Evolutionary conservation across 2,329 filamentous ascomycete genomes (phyloP), one percentile per base, ranked within the genome.

Genomic region (Diaporthe helianthi): DNA sequence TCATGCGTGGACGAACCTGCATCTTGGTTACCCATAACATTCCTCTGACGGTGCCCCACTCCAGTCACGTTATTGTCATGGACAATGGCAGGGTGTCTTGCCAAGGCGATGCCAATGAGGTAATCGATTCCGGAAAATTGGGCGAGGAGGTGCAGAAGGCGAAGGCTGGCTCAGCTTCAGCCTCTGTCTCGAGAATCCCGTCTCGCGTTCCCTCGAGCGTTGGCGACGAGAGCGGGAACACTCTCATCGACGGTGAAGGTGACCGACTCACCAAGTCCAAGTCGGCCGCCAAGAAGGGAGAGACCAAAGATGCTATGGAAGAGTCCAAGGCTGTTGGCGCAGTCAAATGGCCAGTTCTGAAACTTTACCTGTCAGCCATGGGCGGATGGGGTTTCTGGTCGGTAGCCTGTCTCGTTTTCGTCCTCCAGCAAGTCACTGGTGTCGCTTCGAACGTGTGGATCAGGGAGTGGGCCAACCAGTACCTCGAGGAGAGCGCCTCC

Each of bases 331-430:
- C 93, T 9, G 89, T 87, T 54, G 96, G 96, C 33, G 91, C 94
- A 49, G 93, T 99, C 75, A 96, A 97, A 78, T 90, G 93, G 85
- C 86, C 88, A 26, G 94, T 97, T 64, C 92, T 99, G 75, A 83
- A 89, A 71, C 89, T 97, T 77, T 99, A 99, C 78, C 86, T 99
- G 22, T 82, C 81, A 70, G 88, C 94, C 72, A 99, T 99, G 96
- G 96, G 96, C n/a, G 86, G 91, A 5, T 97, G 94, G 93, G 94
- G 93, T 86, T 99, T 97, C 82, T 99, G 96, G 96, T 79, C 91
- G 58, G 82, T 92, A 44, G 92, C 94, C 24, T 81, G 90, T 17
- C 73, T 90, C 5, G 90, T 94, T 46, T 98, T 99, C 76, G 85
- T 86, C 33, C 82, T 91, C 53, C 94, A 98, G 77, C 96, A 99